phyloP scores from a whole-genome alignment of 192 early-diverging fungal species.

The Rhizophagus clarus region DNA sequence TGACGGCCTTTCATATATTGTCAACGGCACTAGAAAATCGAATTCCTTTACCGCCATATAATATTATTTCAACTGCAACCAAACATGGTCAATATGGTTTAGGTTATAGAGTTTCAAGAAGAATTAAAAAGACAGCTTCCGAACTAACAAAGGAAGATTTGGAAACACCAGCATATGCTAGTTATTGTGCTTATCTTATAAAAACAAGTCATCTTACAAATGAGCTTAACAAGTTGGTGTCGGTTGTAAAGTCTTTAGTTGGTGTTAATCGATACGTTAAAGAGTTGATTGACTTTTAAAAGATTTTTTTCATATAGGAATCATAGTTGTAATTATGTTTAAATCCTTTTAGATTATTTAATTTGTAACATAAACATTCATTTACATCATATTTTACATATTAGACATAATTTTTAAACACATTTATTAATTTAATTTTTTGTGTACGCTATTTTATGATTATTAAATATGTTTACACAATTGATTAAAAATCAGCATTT shows the following conservation, averaged over 20 bases:
- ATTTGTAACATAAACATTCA: no score
- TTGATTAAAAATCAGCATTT: no score
- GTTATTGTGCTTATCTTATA: slow-evolving; percentile 43
- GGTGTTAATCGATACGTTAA: slow-evolving; percentile 38
- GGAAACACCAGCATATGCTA: slow-evolving; percentile 35
- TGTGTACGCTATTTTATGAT: no score
- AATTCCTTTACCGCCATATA: slow-evolving; percentile 40
- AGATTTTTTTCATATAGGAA: background rate
- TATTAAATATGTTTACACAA: no score
- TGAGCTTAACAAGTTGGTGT: slow-evolving; percentile 37
- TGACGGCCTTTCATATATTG: slow-evolving; percentile 40
- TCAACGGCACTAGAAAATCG: slow-evolving; percentile 40
- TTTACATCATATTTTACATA: no score
- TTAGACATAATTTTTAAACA: no score
- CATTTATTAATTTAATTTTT: no score
- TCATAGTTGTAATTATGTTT: no score
- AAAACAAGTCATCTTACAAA: slow-evolving; percentile 43
- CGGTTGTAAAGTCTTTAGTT: slow-evolving; percentile 36
- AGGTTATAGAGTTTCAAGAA: background rate
- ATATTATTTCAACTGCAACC: slow-evolving; percentile 30
- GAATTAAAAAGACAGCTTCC: slow-evolving; percentile 11
- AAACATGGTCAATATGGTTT: slow-evolving; percentile 22
- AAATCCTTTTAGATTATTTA: no score
- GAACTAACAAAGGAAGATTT: slow-evolving; percentile 27
- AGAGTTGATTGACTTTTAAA: slow-evolving; percentile 21